Evolutionary conservation across 257 asterid species (phyloP), one percentile per base, ranked within the genome.

Genomic region (Echites panduratus): DNA sequence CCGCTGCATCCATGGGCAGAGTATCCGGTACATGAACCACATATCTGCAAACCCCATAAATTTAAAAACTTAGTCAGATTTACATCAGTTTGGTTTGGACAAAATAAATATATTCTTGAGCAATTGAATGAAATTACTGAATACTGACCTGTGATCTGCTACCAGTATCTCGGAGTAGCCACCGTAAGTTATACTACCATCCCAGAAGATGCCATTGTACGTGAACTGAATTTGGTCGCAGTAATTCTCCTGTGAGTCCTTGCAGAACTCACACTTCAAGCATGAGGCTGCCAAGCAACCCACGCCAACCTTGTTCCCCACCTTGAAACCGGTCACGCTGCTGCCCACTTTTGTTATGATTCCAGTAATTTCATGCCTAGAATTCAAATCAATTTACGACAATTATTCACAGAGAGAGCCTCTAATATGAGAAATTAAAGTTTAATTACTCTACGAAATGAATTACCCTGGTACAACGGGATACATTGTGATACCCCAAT

Each of bases 221-320:
- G 87, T 89, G 49, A 88, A 88, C 66, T 88, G 96, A 19, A 91
- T 81, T 6, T 85, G 48, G 48, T 89, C 96, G 20, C 98, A 93
- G 80, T 93, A 93, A 50, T 93, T 93, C 68, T 93, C 98, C 16
- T 88, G 92, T 0, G 84, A 89, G 0, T 68, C 82, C 7, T 72
- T 59, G 78, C 98, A 93, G 61, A 22, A 87, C 5, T 93, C 98
- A 5, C 97, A 93, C 10, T 84, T 76, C 81, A 89, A 73, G 76
- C 97, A 93, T 0, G 97, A 79, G 2, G 96, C 98, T 2, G 96
- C 93, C 81, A 91, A 48, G 86, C 94, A 93, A 1, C 98, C 98
- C 0, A 91, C 94, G 4, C 98, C 98, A 5, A 84, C 98, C 43
- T 84, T 82, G 66, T 88, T 94, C 3, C 98, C 98, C 1, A 69